Base-by-base conservation (phyloP, 2,329 filamentous ascomycete genomes). In the Claviceps maximensis region DNA sequence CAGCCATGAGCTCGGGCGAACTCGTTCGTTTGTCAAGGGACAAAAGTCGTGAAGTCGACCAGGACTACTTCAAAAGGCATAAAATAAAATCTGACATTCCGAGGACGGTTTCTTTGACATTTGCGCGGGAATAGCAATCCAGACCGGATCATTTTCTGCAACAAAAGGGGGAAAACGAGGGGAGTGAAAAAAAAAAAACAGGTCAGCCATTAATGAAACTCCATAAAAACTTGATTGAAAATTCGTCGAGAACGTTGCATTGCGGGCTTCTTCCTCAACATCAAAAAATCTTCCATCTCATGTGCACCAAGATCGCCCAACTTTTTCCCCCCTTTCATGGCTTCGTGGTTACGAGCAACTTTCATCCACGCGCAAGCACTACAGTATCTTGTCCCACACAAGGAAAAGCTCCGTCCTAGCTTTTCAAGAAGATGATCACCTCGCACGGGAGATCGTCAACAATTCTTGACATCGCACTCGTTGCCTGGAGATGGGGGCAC, bases 361-460 rank as follows among this genome's bases (percentile, higher is more conserved):
- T 17, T 52, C 42, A 44, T 23, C 21, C 51, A 47, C 40, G 33
- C 47, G 44, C 47, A 48, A 53, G 50, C 50, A 50, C 42, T 38
- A 25, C 42, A 45, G 23, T 29, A 51, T 52, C 54, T 52, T 54
- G 54, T 56, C 54, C 49, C 52, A 54, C 54, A 47, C 46, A 49
- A 27, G 21, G n/a, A 47, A 13, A 17, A 29, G 13, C 23, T 44
- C 45, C 38, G 27, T 55, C 48, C 33, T 25, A 21, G 40, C 36
- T 38, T 36, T 23, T 6, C 40, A 36, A 21, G 27, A n/a, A 56
- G 52, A 56, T 56, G 46, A 52, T 52, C 52, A 56, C 54, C 52
- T 56, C 52, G 52, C 52, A 56, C 49, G 52, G 50, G 52, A 50
- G 46, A 54, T 54, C 36, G 52, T 50, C 52, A 50, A 23, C 47